phyloP scores from a whole-genome alignment of 2,329 filamentous ascomycete species.

The Aureobasidium sp. region DNA sequence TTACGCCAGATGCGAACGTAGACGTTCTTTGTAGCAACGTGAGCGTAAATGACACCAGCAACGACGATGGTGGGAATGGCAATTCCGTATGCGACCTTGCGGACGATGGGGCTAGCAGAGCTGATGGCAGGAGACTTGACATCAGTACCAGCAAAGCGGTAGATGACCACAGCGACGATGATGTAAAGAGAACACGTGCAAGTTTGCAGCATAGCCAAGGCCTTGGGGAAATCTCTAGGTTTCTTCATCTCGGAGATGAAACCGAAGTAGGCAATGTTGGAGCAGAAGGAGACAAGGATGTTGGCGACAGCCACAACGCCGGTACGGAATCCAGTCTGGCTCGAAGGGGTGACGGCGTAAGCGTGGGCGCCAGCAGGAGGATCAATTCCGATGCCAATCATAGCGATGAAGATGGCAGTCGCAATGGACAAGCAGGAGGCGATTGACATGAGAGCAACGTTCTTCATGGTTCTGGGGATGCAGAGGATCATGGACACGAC shows the following conservation, averaged over 20 bases:
- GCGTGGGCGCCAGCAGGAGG: constrained; percentile 33
- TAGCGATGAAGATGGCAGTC: constrained; percentile 55
- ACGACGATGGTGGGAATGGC: constrained; percentile 64
- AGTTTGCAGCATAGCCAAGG: constrained; percentile 53
- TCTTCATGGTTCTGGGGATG: constrained; percentile 54
- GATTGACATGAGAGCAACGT: constrained; percentile 55
- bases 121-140: constrained; percentile 59
- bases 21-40: constrained; percentile 58
- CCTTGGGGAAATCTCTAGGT: constrained; percentile 53
- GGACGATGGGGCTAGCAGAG: constrained; percentile 46
- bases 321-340: constrained; percentile 36
- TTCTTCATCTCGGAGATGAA: constrained; percentile 58
- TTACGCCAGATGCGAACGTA: constrained; percentile 54
- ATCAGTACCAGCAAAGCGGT: constrained; percentile 53
- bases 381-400: constrained; percentile 53
- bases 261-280: constrained; percentile 51
- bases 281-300: constrained; percentile 42
- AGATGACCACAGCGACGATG: constrained; percentile 57
- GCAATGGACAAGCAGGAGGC: constrained; percentile 58
- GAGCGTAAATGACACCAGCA: constrained; percentile 61
- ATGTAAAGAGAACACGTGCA: constrained; percentile 55
- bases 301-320: constrained; percentile 56
- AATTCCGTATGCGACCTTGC: constrained; percentile 62
- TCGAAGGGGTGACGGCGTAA: constrained; percentile 33
- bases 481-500: constrained; percentile 51